These are phyloP conservation scores for Angophora floribunda DNA, from an alignment of 345 rosid genomes.

Conservation along the genomic window DNA sequence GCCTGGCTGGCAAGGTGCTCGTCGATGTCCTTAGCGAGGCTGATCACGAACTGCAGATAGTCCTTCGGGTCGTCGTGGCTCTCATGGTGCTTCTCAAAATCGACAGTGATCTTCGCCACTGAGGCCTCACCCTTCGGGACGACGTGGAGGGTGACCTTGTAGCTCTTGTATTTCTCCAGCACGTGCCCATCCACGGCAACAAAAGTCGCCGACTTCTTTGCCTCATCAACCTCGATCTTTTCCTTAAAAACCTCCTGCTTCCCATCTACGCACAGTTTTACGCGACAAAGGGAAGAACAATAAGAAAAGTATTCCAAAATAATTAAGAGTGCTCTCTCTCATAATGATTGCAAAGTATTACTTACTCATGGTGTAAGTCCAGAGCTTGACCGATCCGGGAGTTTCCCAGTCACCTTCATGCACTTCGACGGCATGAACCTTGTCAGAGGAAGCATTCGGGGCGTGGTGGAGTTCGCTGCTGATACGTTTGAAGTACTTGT, in stretches of 20 bases:
- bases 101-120: background rate
- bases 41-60: background rate
- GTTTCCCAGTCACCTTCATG: constrained; percentile 25
- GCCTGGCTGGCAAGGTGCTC: background rate
- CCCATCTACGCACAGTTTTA: background rate
- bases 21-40: background rate
- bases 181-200: constrained; percentile 12
- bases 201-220: background rate
- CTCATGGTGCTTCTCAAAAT: background rate
- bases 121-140: background rate
- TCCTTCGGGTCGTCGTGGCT: background rate
- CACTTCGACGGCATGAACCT: constrained; percentile 3
- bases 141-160: background rate
- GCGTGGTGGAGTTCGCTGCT: constrained; percentile 1
- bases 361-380: constrained; percentile 21
- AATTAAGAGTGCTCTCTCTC: background rate
- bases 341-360: background rate
- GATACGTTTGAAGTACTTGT: constrained; percentile 1
- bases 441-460: constrained; percentile 3
- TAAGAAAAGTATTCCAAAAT: background rate
- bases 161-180: constrained; percentile 13
- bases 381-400: constrained; percentile 10
- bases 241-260: constrained; percentile 12
- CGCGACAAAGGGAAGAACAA: background rate
- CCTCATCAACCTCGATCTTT: constrained; percentile 15